phyloP scores from a whole-genome alignment of 1,139 yeast species.

The Scheffersomyces stambukii region DNA sequence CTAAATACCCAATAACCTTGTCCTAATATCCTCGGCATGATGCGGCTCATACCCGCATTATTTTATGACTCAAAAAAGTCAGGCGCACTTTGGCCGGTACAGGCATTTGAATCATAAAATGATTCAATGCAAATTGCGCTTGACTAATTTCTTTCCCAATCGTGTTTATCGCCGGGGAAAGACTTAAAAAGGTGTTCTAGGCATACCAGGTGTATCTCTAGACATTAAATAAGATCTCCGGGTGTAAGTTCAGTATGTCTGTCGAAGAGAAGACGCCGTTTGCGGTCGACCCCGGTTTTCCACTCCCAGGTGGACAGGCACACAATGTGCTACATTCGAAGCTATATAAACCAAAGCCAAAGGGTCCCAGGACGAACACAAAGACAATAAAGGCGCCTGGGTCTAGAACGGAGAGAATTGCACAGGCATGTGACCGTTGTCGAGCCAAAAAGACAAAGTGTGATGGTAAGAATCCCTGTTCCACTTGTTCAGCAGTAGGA shows the following conservation, averaged over 20 bases:
- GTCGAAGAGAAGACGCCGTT: too few relatives aligned
- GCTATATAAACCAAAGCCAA: constrained; percentile 12
- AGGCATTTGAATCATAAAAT: too few relatives aligned
- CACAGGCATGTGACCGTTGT: constrained; percentile 87
- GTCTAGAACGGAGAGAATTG: constrained; percentile 51
- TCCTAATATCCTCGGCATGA: too few relatives aligned
- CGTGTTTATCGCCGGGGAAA: not conserved
- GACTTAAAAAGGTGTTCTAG: not conserved
- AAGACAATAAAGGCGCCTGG: constrained; percentile 67
- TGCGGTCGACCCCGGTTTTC: too few relatives aligned
- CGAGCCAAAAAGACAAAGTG: constrained; percentile 75
- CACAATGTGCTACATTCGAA: too few relatives aligned
- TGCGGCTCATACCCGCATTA: not conserved
- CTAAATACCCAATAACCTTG: not conserved
- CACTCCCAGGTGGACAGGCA: not conserved
- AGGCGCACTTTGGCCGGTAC: too few relatives aligned
- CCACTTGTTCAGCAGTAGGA: constrained; percentile 41
- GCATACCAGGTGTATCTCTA: too few relatives aligned
- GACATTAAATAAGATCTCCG: too few relatives aligned
- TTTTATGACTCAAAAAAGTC: too few relatives aligned
- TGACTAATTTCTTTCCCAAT: too few relatives aligned
- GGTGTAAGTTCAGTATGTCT: too few relatives aligned
- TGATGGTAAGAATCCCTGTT: constrained; percentile 60
- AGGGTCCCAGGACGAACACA: constrained; percentile 20
- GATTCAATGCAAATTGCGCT: too few relatives aligned